Base-by-base conservation (phyloP, 2,329 filamentous ascomycete genomes). In the Penicillium capsulatum region DNA sequence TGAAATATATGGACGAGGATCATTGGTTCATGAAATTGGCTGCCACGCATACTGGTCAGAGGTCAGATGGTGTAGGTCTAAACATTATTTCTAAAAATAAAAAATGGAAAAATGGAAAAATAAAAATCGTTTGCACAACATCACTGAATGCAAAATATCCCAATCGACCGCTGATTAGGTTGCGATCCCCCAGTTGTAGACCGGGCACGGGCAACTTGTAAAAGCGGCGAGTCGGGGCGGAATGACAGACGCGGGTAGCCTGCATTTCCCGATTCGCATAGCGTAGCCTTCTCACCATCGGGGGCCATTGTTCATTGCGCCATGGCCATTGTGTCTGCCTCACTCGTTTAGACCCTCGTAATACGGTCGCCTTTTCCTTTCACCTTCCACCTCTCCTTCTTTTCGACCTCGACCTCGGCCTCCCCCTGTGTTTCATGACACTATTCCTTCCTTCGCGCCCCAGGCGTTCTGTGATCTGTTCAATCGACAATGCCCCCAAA, bases 401-500 rank as follows among this genome's bases (percentile, higher is more conserved):
- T n/a, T 11, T 14, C n/a, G 26, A n/a, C 26, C 13, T 6, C 17
- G n/a, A 19, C 15, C 17, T 27, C 14, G 26, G 10, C 36, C 28
- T 34, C 22, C 7, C 28, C 19, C 13, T 20, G 38, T 31, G 30
- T 33, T 45, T 37, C 36, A 50, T 48, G 41, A 40, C 24, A 29
- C 22, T 29, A 34, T 29, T 19, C 40, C 31, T 24, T 16, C 26
- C 30, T 28, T 34, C 4, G 24, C 26, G 26, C 17, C 16, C 17
- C 31, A 13, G 34, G 24, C 31, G 24, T 15, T 34, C 35, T 20
- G 13, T 14, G 47, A 31, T 29, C 29, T 36, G 17, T 24, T 10
- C 48, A 26, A 27, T 27, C 6, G 34, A 50, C 26, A 4, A 66
- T 63, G 66, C 67, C 59, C 55, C 68, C 50, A 50, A 70, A 54